Evolutionary conservation across 768 basidiomycete genomes (phyloP).

Genomic region (Imleria badia): DNA sequence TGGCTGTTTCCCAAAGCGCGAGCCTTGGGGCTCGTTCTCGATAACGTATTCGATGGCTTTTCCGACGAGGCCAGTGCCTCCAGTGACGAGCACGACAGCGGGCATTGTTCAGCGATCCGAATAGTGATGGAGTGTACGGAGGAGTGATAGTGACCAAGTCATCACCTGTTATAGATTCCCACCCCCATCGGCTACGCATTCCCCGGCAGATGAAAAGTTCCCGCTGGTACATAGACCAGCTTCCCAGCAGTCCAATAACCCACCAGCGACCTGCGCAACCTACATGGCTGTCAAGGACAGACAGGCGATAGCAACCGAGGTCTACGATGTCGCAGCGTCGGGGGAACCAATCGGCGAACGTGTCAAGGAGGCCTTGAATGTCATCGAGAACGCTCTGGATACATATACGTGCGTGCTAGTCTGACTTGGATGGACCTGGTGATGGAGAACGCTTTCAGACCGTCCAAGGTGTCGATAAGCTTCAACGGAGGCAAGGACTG

Average conservation of each 20-base stretch:
- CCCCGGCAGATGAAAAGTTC: constrained; percentile 10
- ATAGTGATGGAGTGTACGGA: background rate
- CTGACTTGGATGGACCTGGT: background rate
- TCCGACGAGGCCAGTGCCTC: constrained; percentile 87
- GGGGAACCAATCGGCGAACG: constrained; percentile 52
- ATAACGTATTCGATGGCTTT: constrained; percentile 77
- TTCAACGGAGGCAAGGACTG: constrained; percentile 99
- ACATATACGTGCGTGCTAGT: constrained; percentile 68
- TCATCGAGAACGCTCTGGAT: constrained; percentile 77
- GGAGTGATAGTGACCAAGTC: too few species aligned
- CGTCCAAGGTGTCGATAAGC: constrained; percentile 76
- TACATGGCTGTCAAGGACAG: constrained; percentile 42
- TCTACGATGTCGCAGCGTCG: constrained; percentile 61
- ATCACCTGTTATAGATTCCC: too few species aligned
- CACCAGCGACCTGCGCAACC: background rate
- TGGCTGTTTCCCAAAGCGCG: constrained; percentile 70
- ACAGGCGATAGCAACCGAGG: constrained; percentile 51
- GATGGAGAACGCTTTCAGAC: constrained; percentile 40
- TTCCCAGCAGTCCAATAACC: constrained; percentile 4
- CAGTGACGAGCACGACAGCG: constrained; percentile 73
- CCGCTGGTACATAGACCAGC: too few species aligned
- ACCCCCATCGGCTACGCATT: background rate
- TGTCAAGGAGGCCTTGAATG: constrained; percentile 77
- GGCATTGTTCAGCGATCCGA: constrained; percentile 22
- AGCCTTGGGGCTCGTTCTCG: constrained; percentile 73